Evolutionary conservation across 352 stramenopile species (phyloP).

Genomic region (Phytophthora cactorum): DNA sequence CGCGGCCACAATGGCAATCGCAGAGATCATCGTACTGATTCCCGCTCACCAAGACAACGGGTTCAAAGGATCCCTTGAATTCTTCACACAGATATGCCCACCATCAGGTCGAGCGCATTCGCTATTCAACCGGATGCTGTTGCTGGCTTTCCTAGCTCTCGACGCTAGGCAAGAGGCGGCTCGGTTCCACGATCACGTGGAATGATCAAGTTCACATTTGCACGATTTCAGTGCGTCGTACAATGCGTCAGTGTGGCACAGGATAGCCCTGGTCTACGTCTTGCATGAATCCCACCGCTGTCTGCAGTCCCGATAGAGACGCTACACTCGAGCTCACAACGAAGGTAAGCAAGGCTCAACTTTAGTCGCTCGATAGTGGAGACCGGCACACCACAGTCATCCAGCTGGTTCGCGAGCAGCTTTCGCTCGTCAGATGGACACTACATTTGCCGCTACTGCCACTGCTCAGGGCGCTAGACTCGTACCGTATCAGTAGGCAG

Average conservation of each 20-base stretch:
- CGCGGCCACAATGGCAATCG: not conserved
- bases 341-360: constrained; percentile 5
- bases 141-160: not conserved
- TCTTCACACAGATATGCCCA: not conserved
- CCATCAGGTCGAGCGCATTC: constrained; percentile 10
- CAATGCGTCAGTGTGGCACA: constrained; percentile 10
- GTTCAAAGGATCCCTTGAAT: not conserved
- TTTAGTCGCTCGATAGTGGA: constrained; percentile 8
- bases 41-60: constrained; percentile 8
- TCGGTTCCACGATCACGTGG: constrained; percentile 7
- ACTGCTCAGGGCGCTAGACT: not conserved
- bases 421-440: constrained; percentile 23
- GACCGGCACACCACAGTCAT: not conserved
- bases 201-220: constrained; percentile 4
- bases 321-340: constrained; percentile 17
- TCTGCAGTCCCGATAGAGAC: constrained; percentile 15
- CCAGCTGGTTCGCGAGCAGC: constrained; percentile 36
- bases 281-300: constrained; percentile 17
- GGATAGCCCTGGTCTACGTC: constrained; percentile 20
- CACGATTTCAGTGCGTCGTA: constrained; percentile 15
- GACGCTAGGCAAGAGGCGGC: not conserved
- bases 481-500: constrained; percentile 21
- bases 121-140: not conserved
- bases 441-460: constrained; percentile 14
- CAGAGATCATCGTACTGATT: not conserved